phyloP scores from a whole-genome alignment of 345 rosid genomes.

The Eucalyptus sp. region DNA sequence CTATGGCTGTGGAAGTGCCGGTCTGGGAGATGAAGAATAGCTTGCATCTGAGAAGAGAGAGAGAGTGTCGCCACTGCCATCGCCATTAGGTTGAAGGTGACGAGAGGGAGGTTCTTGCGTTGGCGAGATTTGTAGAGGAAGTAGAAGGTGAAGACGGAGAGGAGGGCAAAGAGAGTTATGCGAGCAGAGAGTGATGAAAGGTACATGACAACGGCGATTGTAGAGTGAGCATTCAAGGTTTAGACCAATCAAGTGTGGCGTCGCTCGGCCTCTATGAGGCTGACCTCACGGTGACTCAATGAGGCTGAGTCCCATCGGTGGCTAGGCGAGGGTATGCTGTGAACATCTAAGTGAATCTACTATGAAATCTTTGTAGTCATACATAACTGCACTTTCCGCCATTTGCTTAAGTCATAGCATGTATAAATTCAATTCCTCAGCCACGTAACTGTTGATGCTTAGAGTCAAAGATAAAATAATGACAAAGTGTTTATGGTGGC shows the following conservation, averaged over 20 bases:
- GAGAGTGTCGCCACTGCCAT: constrained; percentile 8
- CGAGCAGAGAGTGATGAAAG: constrained; percentile 43
- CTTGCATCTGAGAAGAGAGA: constrained; percentile 25
- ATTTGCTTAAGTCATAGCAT: not conserved
- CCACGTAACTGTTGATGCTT: not conserved
- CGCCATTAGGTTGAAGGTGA: not conserved
- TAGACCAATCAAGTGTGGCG: not conserved
- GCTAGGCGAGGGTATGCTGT: not conserved
- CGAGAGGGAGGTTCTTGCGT: constrained; percentile 15
- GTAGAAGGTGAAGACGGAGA: constrained; percentile 75
- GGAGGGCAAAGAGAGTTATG: constrained; percentile 55
- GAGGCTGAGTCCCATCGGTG: no score
- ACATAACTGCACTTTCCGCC: not conserved
- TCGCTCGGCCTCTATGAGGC: no score
- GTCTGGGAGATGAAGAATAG: constrained; percentile 74
- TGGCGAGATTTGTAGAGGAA: constrained; percentile 77
- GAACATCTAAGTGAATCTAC: not conserved
- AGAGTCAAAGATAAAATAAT: not conserved
- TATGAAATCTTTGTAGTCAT: not conserved
- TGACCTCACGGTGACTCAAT: no score
- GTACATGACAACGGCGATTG: constrained; percentile 7
- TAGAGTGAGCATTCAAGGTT: not conserved
- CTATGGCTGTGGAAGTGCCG: constrained; percentile 60
- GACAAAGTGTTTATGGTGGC: not conserved
- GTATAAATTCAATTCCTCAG: not conserved